A percentile compares a stretch with the other conserved stretches of the same genome.
Conservation (phyloP, 164 flowering plant genomes). For the Magnolia kwangsiensis region DNA sequence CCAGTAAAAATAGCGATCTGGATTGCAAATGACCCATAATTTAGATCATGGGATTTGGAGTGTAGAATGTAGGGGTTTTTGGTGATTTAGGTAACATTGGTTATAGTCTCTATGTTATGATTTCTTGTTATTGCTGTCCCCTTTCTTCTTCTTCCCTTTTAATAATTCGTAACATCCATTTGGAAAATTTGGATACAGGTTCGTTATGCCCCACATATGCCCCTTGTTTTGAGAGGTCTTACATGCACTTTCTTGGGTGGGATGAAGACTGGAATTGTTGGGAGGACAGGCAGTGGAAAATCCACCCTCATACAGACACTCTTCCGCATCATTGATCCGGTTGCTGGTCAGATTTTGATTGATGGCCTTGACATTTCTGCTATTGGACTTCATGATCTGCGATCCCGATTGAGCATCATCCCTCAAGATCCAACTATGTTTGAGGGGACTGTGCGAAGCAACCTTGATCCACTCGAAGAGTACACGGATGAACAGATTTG, state of each 20-base stretch:
- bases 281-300: constrained; percentile 49
- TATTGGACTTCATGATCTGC: constrained; percentile 41
- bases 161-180: too few relatives aligned
- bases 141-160: constrained; percentile 5
- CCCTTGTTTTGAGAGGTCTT: constrained; percentile 35
- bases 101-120: too few relatives aligned
- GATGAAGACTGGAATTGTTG: constrained; percentile 40
- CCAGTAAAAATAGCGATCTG: too few relatives aligned
- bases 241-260: constrained; percentile 38
- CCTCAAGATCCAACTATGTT: constrained; percentile 53
- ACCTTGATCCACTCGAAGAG: constrained; percentile 42
- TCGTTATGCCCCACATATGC: constrained; percentile 43
- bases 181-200: constrained; percentile 20
- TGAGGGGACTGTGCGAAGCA: constrained; percentile 39
- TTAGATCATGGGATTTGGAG: too few relatives aligned
- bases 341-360: constrained; percentile 31
- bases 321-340: constrained; percentile 42
- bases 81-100: too few relatives aligned
- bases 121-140: constrained; percentile 9
- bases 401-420: constrained; percentile 41
- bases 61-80: too few relatives aligned
- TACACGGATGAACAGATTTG: constrained; percentile 43
- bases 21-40: too few relatives aligned
- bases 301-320: constrained; percentile 40
- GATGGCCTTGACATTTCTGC: constrained; percentile 35